Evolutionary conservation across 78 protist species (phyloP), one percentile per base, ranked within the genome.

Genomic region (Planoprotostelium fungivorum): DNA sequence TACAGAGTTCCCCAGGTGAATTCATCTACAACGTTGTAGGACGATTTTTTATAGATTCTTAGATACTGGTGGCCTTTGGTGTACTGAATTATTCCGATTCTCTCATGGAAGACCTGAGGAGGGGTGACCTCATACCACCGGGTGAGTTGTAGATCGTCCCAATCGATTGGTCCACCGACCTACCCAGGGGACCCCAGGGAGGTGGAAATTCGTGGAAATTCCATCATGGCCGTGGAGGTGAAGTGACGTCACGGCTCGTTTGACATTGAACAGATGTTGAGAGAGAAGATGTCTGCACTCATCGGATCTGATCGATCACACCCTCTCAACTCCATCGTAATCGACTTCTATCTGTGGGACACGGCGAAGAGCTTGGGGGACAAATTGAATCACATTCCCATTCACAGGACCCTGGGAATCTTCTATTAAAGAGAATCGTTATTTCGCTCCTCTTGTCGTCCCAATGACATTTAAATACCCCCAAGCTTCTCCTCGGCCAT

Each of bases 1-100:
- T 97, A 97, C 38, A 86, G 98, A 86, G 96, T 94, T 5, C 96
- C 96, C 29, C 98, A 94, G 63, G 35, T 88, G 35, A 5, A 38
- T 28, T 1, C 1, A 84, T 34, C 84, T 36, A 23, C 28, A 38
- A 25, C 28, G 29, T 89, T 25, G 23, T 38, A 84, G 28, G 63
- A 34, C 35, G 35, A 29, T 0, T 25, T 36, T 86, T 37, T 86
- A 87, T 85, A 84, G 93, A 88, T 31, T 93, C 96, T 73, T 93
- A 94, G 83, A 89, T 94, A 37, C 90, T 94, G 38, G 88, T 88
- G 38, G 38, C 36, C 35, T 84, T 88, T 51, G 91, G 91, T 23
- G 37, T 89, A 25, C 36, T 94, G 31, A 90, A 83, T 34, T 94
- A 94, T 37, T 37, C 88, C 23, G 63, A 86, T 16, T 25, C 5